Evolutionary conservation across 345 rosid genomes (phyloP).

Genomic region (Salix suchowensis): DNA sequence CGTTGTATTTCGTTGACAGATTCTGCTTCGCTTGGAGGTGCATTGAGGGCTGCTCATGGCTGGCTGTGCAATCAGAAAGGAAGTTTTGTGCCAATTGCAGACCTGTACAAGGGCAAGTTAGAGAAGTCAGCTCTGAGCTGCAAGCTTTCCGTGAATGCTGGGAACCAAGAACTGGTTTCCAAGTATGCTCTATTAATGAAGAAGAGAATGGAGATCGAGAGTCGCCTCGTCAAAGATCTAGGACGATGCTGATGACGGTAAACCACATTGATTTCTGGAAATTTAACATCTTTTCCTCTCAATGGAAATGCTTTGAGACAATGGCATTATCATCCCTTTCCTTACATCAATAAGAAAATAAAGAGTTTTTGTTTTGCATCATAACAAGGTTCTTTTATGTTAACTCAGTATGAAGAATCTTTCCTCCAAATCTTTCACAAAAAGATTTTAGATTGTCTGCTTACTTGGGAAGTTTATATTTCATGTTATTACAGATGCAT

Average conservation of each 20-base stretch:
- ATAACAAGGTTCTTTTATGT: background rate
- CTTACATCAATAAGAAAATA: background rate
- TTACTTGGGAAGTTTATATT: too few species aligned
- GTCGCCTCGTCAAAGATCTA: slow-evolving; percentile 51
- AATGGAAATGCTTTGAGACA: background rate
- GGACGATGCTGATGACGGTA: slow-evolving; percentile 19
- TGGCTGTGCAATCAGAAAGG: slow-evolving; percentile 78
- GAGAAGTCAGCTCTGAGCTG: slow-evolving; percentile 66
- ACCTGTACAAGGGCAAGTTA: slow-evolving; percentile 54
- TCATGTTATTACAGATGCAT: too few species aligned
- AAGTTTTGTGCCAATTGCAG: slow-evolving; percentile 63
- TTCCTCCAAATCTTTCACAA: background rate
- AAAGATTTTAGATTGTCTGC: too few species aligned
- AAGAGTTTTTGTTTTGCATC: background rate
- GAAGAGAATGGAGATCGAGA: slow-evolving; percentile 72
- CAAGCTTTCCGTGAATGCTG: slow-evolving; percentile 58
- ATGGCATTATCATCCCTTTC: background rate
- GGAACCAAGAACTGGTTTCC: slow-evolving; percentile 45
- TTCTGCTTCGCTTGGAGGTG: slow-evolving; percentile 95
- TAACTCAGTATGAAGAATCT: background rate
- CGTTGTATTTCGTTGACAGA: slow-evolving; percentile 33
- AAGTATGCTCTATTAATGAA: slow-evolving; percentile 58
- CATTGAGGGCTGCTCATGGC: slow-evolving; percentile 89
- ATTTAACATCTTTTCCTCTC: background rate
- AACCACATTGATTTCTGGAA: background rate